Conservation (phyloP, 495 filamentous ascomycete genomes). For the Tuber umbilicatum region DNA sequence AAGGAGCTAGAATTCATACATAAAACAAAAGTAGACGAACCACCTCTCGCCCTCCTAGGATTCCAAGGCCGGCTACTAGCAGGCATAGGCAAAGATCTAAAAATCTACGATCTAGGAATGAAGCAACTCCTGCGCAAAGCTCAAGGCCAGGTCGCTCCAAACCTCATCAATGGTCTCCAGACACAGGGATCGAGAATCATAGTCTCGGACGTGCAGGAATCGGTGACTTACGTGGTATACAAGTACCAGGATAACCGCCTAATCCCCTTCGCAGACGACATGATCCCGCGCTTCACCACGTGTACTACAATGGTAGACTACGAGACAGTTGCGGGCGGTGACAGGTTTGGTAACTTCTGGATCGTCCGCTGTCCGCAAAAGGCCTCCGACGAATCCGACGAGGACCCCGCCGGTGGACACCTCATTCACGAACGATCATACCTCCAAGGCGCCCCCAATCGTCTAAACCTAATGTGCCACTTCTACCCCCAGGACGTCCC, state of each 20-base stretch:
- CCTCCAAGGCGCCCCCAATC: slow-evolving; percentile 78
- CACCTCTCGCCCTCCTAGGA: slow-evolving; percentile 75
- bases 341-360: slow-evolving; percentile 97
- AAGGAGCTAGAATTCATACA: slow-evolving; percentile 86
- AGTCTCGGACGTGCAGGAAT: slow-evolving; percentile 85
- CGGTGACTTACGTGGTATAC: slow-evolving; percentile 84
- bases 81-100: slow-evolving; percentile 73
- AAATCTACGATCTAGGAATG: slow-evolving; percentile 85
- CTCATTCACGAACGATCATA: slow-evolving; percentile 82
- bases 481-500: slow-evolving; percentile 90
- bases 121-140: slow-evolving; percentile 86
- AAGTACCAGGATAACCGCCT: slow-evolving; percentile 85
- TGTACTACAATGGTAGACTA: slow-evolving; percentile 92
- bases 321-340: slow-evolving; percentile 88
- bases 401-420: slow-evolving; percentile 83
- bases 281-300: slow-evolving; percentile 79
- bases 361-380: slow-evolving; percentile 81
- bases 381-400: slow-evolving; percentile 79
- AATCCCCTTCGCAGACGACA: slow-evolving; percentile 88
- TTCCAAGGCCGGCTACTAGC: slow-evolving; percentile 88
- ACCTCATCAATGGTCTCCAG: slow-evolving; percentile 76
- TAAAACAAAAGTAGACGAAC: slow-evolving; percentile 84
- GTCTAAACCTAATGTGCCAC: slow-evolving; percentile 75
- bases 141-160: slow-evolving; percentile 69
- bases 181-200: slow-evolving; percentile 89